Percentiles rank a stretch among this genome's conserved stretches.
Conservation (phyloP, 768 basidiomycete species). For the Peribolospora baueri region DNA sequence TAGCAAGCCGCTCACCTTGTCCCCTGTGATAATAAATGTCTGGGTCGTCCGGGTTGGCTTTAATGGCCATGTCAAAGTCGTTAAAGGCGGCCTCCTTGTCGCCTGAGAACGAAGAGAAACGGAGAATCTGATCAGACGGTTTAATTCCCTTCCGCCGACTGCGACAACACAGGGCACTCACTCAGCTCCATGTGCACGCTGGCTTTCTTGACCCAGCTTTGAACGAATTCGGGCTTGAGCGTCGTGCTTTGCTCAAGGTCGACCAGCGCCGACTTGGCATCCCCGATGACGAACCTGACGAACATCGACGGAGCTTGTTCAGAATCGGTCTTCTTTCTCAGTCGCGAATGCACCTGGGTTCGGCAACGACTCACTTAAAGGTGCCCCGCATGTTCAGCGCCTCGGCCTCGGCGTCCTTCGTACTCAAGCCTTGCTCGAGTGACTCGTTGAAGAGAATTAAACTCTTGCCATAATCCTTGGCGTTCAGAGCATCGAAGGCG, state of each 20-base stretch:
- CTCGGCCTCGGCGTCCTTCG: constrained; percentile 43
- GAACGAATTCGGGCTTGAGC: constrained; percentile 44
- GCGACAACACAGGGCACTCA: constrained; percentile 3
- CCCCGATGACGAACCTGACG: constrained; percentile 59
- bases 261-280: constrained; percentile 52
- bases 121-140: neutral
- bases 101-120: constrained; percentile 14
- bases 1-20: constrained; percentile 35
- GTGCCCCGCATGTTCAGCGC: constrained; percentile 83
- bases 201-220: constrained; percentile 86
- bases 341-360: neutral
- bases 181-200: constrained; percentile 90
- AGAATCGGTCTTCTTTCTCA: neutral
- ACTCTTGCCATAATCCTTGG: constrained; percentile 61
- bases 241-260: constrained; percentile 58
- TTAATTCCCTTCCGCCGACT: neutral
- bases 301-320: neutral
- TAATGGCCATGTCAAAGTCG: constrained; percentile 72
- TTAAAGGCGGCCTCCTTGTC: constrained; percentile 58
- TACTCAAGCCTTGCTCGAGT: constrained; percentile 61
- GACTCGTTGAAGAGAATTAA: constrained; percentile 60
- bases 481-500: constrained; percentile 58
- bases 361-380: constrained; percentile 43
- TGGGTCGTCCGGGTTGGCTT: constrained; percentile 56
- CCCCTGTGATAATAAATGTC: constrained; percentile 98